Conservation (phyloP, 2,329 filamentous ascomycete species). For the Microdochium paspali region DNA sequence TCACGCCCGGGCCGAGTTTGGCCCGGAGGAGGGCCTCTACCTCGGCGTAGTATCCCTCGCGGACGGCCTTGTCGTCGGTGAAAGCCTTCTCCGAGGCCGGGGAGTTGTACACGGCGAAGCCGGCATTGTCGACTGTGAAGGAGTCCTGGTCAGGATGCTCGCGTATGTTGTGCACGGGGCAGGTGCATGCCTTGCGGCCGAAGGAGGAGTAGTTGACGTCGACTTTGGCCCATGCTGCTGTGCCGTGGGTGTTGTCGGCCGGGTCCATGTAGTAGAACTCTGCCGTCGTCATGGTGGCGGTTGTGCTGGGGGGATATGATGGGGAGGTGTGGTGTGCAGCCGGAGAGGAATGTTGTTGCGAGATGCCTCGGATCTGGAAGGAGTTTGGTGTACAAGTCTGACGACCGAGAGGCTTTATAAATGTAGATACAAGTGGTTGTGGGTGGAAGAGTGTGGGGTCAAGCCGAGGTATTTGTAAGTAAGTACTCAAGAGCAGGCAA, state of each 20-base stretch:
- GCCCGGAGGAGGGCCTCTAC: slow-evolving; percentile 46
- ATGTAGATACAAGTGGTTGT: not conserved
- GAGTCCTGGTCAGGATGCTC: slow-evolving; percentile 31
- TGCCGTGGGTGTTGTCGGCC: slow-evolving; percentile 28
- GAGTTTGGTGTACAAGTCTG: not conserved
- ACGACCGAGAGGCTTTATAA: not conserved
- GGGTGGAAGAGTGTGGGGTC: not conserved
- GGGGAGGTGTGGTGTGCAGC: not conserved
- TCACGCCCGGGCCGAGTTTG: slow-evolving; percentile 40
- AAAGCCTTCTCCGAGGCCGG: slow-evolving; percentile 46
- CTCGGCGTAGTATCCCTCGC: slow-evolving; percentile 50
- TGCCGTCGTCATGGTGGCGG: slow-evolving; percentile 42
- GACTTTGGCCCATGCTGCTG: slow-evolving; percentile 56
- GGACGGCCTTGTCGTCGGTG: slow-evolving; percentile 43
- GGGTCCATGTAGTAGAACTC: slow-evolving; percentile 54
- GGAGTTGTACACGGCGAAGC: slow-evolving; percentile 44
- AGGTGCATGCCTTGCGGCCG: slow-evolving; percentile 30
- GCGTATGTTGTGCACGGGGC: slow-evolving; percentile 46
- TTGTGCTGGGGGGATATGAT: not conserved
- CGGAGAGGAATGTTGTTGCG: not conserved
- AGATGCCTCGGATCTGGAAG: not conserved
- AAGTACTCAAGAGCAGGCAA: no score
- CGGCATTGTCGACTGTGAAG: slow-evolving; percentile 47
- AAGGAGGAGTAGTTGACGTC: slow-evolving; percentile 50
- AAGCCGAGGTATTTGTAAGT: no score